Evolutionary conservation across 2,329 filamentous ascomycete species (phyloP).

Genomic region (Epichloe coenophiala): DNA sequence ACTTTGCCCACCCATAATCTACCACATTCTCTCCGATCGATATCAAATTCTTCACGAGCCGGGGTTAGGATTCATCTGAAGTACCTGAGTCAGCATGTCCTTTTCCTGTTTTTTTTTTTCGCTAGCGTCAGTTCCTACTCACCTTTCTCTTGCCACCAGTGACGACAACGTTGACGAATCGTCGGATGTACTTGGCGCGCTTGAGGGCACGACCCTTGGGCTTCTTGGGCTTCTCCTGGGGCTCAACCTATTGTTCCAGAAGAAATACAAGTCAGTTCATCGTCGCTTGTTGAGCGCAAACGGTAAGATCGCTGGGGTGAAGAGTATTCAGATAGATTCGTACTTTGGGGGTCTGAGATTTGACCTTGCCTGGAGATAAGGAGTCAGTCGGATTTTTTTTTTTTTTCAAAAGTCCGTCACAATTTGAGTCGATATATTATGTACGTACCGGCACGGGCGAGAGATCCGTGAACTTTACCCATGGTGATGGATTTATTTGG

Average conservation of each 20-base stretch:
- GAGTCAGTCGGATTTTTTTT: not conserved
- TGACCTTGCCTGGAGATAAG: slow-evolving; percentile 68
- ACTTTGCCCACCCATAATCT: slow-evolving; percentile 16
- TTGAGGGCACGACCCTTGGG: slow-evolving; percentile 97
- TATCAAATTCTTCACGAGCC: slow-evolving; percentile 40
- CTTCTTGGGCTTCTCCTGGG: slow-evolving; percentile 89
- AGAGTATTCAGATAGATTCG: slow-evolving; percentile 20
- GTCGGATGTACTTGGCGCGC: slow-evolving; percentile 89
- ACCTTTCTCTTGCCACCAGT: slow-evolving; percentile 99
- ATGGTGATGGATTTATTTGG: slow-evolving; percentile 42
- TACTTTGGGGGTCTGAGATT: slow-evolving; percentile 90
- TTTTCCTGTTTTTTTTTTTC: not conserved
- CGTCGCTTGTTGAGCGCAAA: slow-evolving; percentile 9
- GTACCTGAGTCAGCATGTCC: slow-evolving; percentile 12
- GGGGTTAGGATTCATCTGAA: slow-evolving; percentile 78
- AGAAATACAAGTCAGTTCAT: slow-evolving; percentile 16
- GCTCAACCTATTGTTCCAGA: slow-evolving; percentile 50
- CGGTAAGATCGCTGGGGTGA: not conserved
- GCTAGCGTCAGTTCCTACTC: slow-evolving; percentile 15
- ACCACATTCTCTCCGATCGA: slow-evolving; percentile 10
- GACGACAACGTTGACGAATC: slow-evolving; percentile 96
- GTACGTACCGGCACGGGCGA: slow-evolving; percentile 61
- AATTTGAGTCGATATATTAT: not conserved
- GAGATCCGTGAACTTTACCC: slow-evolving; percentile 90
- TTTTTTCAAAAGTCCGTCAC: too few species aligned